Conservation (phyloP, 192 early-diverging fungal genomes). For the Spizellomyces punctatus region DNA sequence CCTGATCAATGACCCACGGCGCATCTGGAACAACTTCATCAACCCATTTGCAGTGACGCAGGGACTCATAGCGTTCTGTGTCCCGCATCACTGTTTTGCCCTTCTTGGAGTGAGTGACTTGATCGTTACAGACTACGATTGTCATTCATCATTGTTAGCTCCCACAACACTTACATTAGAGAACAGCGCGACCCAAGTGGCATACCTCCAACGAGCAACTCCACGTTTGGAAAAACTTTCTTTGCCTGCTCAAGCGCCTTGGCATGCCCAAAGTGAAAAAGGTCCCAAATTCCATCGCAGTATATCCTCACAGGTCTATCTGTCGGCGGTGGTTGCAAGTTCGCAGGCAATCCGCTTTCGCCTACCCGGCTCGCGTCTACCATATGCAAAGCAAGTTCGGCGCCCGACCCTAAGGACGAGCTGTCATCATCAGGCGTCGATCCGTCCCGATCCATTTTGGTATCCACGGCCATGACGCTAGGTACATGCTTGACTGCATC, state of each 20-base stretch:
- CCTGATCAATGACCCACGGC: conserved; percentile 78
- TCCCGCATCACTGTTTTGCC: conserved; percentile 93
- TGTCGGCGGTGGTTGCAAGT: conserved; percentile 28
- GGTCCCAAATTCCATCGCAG: conserved; percentile 85
- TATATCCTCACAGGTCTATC: conserved; percentile 68
- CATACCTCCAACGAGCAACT: conserved; percentile 71
- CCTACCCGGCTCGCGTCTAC: conserved; percentile 7
- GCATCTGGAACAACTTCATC: conserved; percentile 88
- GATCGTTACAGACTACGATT: conserved; percentile 37
- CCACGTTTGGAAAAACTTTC: conserved; percentile 73
- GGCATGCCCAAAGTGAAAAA: conserved; percentile 84
- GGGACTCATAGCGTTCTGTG: conserved; percentile 87
- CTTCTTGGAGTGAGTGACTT: conserved; percentile 37
- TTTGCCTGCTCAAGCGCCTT: conserved; percentile 83
- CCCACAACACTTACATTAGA: background rate
- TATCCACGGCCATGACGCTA: background rate
- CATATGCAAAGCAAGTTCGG: conserved; percentile 18
- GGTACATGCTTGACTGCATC: background rate
- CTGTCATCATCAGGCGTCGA: background rate
- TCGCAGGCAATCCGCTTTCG: conserved; percentile 18
- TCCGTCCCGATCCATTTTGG: too few species aligned
- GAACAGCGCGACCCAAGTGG: background rate
- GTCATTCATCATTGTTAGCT: background rate
- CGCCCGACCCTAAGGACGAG: conserved; percentile 7
- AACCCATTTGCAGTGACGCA: conserved; percentile 92